Evolutionary conservation across 805 yeast species (phyloP).

Genomic region (Candida ponderosae): DNA sequence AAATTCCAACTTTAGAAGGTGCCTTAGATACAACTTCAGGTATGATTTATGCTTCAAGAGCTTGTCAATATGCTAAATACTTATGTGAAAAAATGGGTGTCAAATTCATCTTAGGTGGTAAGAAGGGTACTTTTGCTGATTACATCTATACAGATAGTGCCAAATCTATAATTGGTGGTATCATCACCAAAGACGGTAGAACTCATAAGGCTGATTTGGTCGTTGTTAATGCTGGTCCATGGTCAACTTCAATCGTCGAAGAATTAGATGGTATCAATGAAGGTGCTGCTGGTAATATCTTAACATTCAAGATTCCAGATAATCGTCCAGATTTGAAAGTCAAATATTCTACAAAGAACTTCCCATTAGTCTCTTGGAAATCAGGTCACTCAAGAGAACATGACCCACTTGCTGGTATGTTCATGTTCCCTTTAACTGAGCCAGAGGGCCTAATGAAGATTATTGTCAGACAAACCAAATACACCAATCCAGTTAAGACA

Average conservation of each 20-base stretch:
- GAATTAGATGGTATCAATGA: conserved; percentile 27
- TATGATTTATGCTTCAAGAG: conserved; percentile 25
- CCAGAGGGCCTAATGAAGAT: conserved; percentile 27
- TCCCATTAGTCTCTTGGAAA: conserved; percentile 30
- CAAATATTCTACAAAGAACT: conserved; percentile 24
- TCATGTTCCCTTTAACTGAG: conserved; percentile 26
- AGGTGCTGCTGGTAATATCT: conserved; percentile 29
- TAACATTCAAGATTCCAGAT: conserved; percentile 27
- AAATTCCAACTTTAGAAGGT: conserved; percentile 11
- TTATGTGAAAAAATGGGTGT: conserved; percentile 24
- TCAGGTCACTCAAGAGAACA: conserved; percentile 23
- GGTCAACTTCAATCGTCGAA: conserved; percentile 15
- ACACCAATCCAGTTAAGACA: conserved; percentile 21
- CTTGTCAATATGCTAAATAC: conserved; percentile 22
- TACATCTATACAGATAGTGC: conserved; percentile 11
- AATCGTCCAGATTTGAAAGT: conserved; percentile 23
- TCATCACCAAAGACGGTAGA: conserved; percentile 20
- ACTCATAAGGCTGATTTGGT: conserved; percentile 11
- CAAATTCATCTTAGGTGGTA: conserved; percentile 23
- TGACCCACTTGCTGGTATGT: conserved; percentile 22
- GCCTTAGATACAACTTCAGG: conserved; percentile 26
- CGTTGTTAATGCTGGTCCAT: conserved; percentile 16
- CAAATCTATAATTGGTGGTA: conserved; percentile 8
- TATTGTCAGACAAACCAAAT: conserved; percentile 27
- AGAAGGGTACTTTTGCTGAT: conserved; percentile 20